phyloP scores from a whole-genome alignment of 257 asterid species.

The Lycium barbarum region DNA sequence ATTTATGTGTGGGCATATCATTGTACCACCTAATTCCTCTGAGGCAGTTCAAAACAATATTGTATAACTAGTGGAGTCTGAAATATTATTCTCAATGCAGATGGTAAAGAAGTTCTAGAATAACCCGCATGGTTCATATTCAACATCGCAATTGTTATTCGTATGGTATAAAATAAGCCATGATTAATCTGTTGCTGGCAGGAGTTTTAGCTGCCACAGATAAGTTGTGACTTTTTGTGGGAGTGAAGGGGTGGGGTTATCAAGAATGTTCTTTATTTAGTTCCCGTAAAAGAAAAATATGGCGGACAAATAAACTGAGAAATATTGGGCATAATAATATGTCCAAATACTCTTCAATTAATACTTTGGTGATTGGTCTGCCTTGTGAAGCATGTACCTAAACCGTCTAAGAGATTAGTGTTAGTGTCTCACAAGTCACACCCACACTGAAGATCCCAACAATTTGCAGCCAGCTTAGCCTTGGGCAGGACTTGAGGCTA shows the following conservation, averaged over 20 bases:
- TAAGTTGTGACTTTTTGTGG: neutral
- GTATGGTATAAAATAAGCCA: neutral
- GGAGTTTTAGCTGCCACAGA: neutral
- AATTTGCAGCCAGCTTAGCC: constrained; percentile 10
- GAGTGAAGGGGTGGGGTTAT: neutral
- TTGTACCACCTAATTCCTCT: neutral
- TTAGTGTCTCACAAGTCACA: neutral
- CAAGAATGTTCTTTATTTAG: neutral
- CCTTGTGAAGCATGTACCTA: neutral
- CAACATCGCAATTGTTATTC: neutral
- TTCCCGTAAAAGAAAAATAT: neutral
- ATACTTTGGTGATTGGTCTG: constrained; percentile 19
- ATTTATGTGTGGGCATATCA: neutral
- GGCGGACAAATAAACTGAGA: neutral
- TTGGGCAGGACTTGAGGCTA: neutral
- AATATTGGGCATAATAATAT: neutral
- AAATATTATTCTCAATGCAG: neutral
- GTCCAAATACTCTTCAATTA: neutral
- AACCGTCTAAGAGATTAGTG: neutral
- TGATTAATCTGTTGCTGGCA: neutral
- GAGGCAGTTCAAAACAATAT: neutral
- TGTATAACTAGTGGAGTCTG: neutral
- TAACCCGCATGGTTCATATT: neutral
- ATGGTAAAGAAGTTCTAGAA: neutral
- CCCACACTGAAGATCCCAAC: neutral